A percentile compares a stretch with the other conserved stretches of the same genome.
These are phyloP conservation scores for Spergularia azorica DNA, from an alignment of 179 eudicot genomes.

Conservation along the genomic window DNA sequence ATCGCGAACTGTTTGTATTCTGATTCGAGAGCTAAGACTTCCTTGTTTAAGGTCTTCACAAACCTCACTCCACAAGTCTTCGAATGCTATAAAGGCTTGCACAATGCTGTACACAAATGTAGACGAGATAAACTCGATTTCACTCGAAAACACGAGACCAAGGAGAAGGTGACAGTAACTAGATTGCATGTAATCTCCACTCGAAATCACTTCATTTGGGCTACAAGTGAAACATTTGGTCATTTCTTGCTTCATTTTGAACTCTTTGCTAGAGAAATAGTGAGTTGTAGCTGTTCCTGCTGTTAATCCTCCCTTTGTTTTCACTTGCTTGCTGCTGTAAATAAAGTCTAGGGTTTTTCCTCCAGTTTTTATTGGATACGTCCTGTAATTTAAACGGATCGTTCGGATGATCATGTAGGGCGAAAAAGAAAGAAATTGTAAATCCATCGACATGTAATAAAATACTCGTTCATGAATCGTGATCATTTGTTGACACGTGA, in stretches of 20 bases:
- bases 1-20: constrained; percentile 38
- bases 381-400: constrained; percentile 28
- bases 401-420: too few relatives aligned
- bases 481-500: too few relatives aligned
- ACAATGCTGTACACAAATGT: constrained; percentile 64
- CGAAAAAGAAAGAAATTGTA: too few relatives aligned
- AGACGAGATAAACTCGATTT: constrained; percentile 61
- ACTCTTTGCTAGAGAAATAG: constrained; percentile 60
- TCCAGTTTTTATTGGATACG: constrained; percentile 60
- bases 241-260: constrained; percentile 50
- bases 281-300: constrained; percentile 83
- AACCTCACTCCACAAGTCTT: constrained; percentile 57
- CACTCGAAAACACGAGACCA: constrained; percentile 49
- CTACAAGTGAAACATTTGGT: constrained; percentile 67
- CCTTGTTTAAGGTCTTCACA: constrained; percentile 55
- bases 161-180: constrained; percentile 79
- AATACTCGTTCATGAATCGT: too few relatives aligned
- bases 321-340: constrained; percentile 65
- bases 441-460: too few relatives aligned
- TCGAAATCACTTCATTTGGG: constrained; percentile 59
- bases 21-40: constrained; percentile 45
- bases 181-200: constrained; percentile 67
- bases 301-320: constrained; percentile 60
- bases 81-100: constrained; percentile 54
- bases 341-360: constrained; percentile 66